A percentile compares a stretch with the other conserved stretches of the same genome.
These are phyloP conservation scores for Leptographium radiaticola DNA, from an alignment of 2,329 filamentous ascomycete genomes.

Conservation along the genomic window DNA sequence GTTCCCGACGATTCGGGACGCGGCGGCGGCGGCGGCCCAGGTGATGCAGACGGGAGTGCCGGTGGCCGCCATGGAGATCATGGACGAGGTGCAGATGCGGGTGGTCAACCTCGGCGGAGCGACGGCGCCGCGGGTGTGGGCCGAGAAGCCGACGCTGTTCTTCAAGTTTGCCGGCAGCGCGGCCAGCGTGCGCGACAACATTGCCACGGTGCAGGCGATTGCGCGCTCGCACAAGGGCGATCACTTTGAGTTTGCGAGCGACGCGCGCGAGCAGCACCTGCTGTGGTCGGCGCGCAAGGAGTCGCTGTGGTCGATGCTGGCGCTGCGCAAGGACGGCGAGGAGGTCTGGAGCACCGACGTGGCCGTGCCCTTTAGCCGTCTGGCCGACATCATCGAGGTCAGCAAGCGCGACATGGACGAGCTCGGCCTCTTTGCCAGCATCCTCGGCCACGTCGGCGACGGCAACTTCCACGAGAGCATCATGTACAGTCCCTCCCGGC, in stretches of 20 bases:
- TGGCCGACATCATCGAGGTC: slow-evolving; percentile 65
- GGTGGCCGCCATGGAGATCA: slow-evolving; percentile 69
- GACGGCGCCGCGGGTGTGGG: slow-evolving; percentile 56
- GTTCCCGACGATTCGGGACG: slow-evolving; percentile 65
- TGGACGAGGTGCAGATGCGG: slow-evolving; percentile 80
- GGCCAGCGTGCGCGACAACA: slow-evolving; percentile 65
- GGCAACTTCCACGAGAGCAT: slow-evolving; percentile 93
- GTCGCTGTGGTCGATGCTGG: slow-evolving; percentile 72
- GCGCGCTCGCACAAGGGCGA: slow-evolving; percentile 50
- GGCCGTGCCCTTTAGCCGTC: slow-evolving; percentile 62
- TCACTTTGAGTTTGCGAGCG: slow-evolving; percentile 65
- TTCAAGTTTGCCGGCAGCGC: slow-evolving; percentile 79
- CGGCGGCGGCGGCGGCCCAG: slow-evolving; percentile 58
- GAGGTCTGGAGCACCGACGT: slow-evolving; percentile 78
- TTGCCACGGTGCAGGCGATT: slow-evolving; percentile 54
- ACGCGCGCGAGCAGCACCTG: slow-evolving; percentile 56
- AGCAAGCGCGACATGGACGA: slow-evolving; percentile 84
- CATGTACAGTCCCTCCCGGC: slow-evolving; percentile 64
- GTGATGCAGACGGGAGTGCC: slow-evolving; percentile 66
- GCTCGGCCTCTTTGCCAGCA: slow-evolving; percentile 73
- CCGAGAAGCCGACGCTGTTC: slow-evolving; percentile 65
- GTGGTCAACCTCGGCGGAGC: slow-evolving; percentile 65
- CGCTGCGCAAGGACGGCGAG: slow-evolving; percentile 50
- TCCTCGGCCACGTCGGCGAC: slow-evolving; percentile 82
- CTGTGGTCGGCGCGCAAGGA: slow-evolving; percentile 75